Evolutionary conservation across 129 eudicot genomes (phyloP), one percentile per base, ranked within the genome.

Genomic region (Saussurea involucrata): DNA sequence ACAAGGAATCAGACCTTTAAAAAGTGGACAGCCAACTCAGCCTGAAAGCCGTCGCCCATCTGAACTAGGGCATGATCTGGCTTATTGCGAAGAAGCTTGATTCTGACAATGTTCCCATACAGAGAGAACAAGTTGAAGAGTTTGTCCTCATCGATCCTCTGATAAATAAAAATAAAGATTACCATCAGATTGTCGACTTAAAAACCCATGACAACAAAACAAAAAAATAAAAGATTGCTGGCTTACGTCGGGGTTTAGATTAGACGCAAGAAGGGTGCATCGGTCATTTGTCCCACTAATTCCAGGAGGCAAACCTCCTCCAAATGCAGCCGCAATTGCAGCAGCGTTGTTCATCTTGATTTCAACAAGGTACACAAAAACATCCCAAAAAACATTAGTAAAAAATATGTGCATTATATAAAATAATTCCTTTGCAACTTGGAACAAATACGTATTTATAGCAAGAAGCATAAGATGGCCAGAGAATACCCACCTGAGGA

Each of bases 11-110:
- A 34, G 17, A 93, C 97, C 99, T 92, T 95, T 71, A 92, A 68
- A 85, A 91, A 95, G 84, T 95, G 94, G 2, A 95, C 97, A 25
- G 97, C 99, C 78, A 95, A 80, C 82, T 95, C 99, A 42, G 99
- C 92, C 85, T 95, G 97, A 78, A 95, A 92, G 60, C 99, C 99
- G 65, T 92, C 97, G 24, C 97, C 94, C 99, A 95, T 91, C 87
- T 95, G 96, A 73, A 95, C 91, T 40, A 95, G 81, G 15, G 97
- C 97, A 84, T 95, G 97, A 86, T 95, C 97, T 53, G 97, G 99
- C 80, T 95, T 95, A 66, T 87, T 95, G 25, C 96, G 92, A 55
- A 95, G 92, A 82, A 89, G 85, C 83, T 95, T 95, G 80, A 95
- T 89, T 78, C 99, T 83, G 69, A 85, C 88, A 55, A 95, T 95